Percentiles rank a stretch among this genome's conserved stretches.
Conservation (phyloP, 176 grass and related monocot species). For the Triticum aestivum region DNA sequence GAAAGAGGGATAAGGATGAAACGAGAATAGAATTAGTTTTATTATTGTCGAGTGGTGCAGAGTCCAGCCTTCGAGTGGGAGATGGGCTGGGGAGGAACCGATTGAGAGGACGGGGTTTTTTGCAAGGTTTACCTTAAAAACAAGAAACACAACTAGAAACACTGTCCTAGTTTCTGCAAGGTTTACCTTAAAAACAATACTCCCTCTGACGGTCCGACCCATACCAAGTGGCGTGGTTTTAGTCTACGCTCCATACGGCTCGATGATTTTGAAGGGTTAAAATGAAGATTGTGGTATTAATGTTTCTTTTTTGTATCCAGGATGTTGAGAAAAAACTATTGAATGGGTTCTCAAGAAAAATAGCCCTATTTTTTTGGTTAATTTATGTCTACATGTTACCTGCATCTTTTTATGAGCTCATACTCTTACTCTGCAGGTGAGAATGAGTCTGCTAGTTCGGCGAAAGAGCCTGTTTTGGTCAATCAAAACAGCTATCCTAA, state of each 20-base stretch:
- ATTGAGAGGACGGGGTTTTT: too few species aligned
- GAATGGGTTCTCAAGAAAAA: neutral
- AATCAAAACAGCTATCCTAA: neutral
- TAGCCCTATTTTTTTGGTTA: neutral
- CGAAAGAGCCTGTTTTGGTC: neutral
- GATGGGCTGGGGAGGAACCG: neutral
- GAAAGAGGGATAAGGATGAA: neutral
- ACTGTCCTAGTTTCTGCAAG: neutral
- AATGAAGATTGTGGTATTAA: too few species aligned
- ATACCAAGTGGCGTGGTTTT: too few species aligned
- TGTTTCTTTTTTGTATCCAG: neutral
- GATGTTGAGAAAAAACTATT: neutral
- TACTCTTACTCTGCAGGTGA: neutral
- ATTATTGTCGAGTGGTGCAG: neutral
- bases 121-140: too few species aligned
- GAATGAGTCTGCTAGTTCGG: neutral
- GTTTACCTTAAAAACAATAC: neutral
- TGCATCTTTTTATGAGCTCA: neutral
- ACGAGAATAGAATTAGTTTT: neutral
- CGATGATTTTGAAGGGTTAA: neutral
- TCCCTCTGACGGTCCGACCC: too few species aligned
- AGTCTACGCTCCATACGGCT: neutral
- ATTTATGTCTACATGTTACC: neutral
- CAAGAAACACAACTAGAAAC: neutral
- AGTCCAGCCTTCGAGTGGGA: neutral